phyloP scores from a whole-genome alignment of 192 early-diverging fungal species.

The Gryganskiella cystojenkinii region DNA sequence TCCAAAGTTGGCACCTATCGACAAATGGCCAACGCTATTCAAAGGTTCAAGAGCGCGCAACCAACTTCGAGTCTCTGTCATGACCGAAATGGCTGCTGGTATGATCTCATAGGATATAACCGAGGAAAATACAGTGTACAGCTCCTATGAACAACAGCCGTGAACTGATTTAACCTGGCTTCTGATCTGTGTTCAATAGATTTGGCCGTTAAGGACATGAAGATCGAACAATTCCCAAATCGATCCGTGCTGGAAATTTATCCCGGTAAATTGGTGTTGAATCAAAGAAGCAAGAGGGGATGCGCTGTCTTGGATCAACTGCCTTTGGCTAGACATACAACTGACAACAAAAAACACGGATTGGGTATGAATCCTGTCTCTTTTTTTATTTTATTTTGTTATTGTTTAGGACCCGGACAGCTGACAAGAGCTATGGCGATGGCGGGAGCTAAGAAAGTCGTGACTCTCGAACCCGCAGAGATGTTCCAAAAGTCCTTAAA shows the following conservation, averaged over 20 bases:
- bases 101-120: background rate
- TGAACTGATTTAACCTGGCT: background rate
- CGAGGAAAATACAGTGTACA: no score
- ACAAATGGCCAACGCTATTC: slow-evolving; percentile 23
- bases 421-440: slow-evolving; percentile 42
- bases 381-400: background rate
- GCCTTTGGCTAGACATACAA: no score
- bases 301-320: no score
- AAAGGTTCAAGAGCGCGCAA: slow-evolving; percentile 36
- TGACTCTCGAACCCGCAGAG: slow-evolving; percentile 27
- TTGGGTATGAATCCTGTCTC: no score
- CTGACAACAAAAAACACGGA: no score
- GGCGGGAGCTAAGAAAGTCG: slow-evolving; percentile 38
- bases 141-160: no score
- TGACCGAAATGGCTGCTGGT: slow-evolving; percentile 35
- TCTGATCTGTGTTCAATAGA: slow-evolving; percentile 6
- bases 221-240: slow-evolving; percentile 7
- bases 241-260: slow-evolving; percentile 34
- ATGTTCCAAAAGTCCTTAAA: slow-evolving; percentile 17
- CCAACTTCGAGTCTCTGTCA: slow-evolving; percentile 32
- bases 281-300: no score
- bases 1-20: slow-evolving; percentile 18
- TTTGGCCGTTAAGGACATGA: slow-evolving; percentile 21
- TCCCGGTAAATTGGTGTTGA: slow-evolving; percentile 10
- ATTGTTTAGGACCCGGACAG: slow-evolving; percentile 36